Conservation (phyloP, 768 basidiomycete species). For the Pulveroboletus sp. region DNA sequence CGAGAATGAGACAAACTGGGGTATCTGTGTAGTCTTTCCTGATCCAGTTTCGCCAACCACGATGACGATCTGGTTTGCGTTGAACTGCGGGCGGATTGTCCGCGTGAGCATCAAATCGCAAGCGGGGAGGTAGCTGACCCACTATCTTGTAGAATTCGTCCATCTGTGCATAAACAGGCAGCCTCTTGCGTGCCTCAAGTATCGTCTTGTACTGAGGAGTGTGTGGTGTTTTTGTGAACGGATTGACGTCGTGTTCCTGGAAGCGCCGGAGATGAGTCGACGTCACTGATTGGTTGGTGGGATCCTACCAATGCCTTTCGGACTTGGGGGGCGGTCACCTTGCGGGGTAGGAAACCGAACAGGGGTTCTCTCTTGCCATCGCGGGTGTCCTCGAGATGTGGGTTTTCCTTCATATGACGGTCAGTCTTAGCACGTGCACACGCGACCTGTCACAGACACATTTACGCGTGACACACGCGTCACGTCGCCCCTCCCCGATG, state of each 20-base stretch:
- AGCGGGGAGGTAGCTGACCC: conserved; percentile 36
- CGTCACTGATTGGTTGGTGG: not conserved
- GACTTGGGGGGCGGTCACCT: conserved; percentile 62
- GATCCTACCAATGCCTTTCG: conserved; percentile 65
- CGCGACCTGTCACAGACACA: conserved; percentile 30
- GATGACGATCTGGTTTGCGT: conserved; percentile 70
- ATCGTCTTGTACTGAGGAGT: conserved; percentile 83
- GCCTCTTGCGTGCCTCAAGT: conserved; percentile 74
- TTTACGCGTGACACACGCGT: conserved; percentile 28
- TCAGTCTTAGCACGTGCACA: too few relatives aligned
- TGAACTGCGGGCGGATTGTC: conserved; percentile 23
- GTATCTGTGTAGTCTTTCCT: conserved; percentile 97
- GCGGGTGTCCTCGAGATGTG: too few relatives aligned
- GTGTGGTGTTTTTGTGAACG: conserved; percentile 81
- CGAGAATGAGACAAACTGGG: conserved; percentile 92
- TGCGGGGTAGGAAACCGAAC: conserved; percentile 69
- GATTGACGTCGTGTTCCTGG: conserved; percentile 78
- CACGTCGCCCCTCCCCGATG: conserved; percentile 21
- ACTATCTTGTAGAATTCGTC: conserved; percentile 87
- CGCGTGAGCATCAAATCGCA: not conserved
- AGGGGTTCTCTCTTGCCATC: conserved; percentile 63
- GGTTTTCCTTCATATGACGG: too few relatives aligned
- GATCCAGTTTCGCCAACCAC: conserved; percentile 95
- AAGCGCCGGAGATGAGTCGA: not conserved
- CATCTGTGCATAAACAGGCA: conserved; percentile 93